Evolutionary conservation across 768 basidiomycete species (phyloP).

Genomic region (Leucogyrophana mollusca): DNA sequence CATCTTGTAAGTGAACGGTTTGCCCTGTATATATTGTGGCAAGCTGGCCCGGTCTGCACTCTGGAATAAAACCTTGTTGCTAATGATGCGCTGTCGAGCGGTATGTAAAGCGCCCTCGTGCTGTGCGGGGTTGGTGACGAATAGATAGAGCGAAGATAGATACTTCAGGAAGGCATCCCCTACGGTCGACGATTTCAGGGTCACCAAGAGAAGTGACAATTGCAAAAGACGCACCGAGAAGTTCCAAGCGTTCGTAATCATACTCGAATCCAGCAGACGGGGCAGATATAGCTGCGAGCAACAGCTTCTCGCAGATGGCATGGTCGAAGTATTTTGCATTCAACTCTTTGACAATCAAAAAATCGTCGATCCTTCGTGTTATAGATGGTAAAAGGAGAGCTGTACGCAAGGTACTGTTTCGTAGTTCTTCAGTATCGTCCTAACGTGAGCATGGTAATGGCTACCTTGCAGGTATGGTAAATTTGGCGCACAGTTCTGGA

Average conservation of each 20-base stretch:
- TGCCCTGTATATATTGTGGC: conserved; percentile 71
- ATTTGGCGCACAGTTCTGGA: conserved; percentile 77
- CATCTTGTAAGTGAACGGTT: conserved; percentile 60
- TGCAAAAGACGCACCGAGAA: conserved; percentile 58
- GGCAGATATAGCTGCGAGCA: conserved; percentile 67
- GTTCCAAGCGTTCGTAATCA: conserved; percentile 83
- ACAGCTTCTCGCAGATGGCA: conserved; percentile 55
- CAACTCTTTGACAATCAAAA: conserved; percentile 75
- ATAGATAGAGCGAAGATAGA: conserved; percentile 70
- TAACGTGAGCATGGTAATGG: conserved; percentile 3
- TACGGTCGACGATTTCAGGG: conserved; percentile 18
- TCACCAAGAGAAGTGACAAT: neutral
- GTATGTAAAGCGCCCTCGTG: conserved; percentile 69
- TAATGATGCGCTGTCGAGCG: conserved; percentile 67
- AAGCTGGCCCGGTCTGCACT: conserved; percentile 58
- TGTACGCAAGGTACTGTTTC: conserved; percentile 61
- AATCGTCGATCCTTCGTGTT: conserved; percentile 66
- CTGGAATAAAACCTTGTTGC: conserved; percentile 64
- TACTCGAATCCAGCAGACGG: conserved; percentile 68
- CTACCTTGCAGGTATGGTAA: conserved; percentile 72
- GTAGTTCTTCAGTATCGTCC: conserved; percentile 6
- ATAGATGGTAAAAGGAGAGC: conserved; percentile 74
- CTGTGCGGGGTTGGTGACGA: conserved; percentile 61
- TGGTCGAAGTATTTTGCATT: conserved; percentile 67
- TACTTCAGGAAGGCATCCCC: conserved; percentile 88